Percentiles rank a stretch among this genome's conserved stretches.
Conservation (phyloP, 2,329 filamentous ascomycete species). For the Chrysoporthe deuterocubensis region DNA sequence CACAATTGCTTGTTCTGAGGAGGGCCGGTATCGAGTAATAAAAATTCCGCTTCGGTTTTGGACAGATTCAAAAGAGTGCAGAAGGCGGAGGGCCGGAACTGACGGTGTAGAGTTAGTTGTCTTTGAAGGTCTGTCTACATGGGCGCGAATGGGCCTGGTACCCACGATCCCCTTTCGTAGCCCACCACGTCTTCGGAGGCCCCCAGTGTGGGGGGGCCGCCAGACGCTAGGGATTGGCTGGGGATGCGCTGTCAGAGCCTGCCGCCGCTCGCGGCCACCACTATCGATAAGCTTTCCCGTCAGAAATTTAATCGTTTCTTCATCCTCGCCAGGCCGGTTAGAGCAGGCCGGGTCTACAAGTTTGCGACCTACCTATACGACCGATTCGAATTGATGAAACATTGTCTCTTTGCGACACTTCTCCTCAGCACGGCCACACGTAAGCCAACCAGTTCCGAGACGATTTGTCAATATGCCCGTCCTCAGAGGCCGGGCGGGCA, state of each 20-base stretch:
- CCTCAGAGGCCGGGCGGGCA: conserved; percentile 50
- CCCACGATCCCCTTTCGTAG: conserved; percentile 15
- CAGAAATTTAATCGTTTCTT: conserved; percentile 26
- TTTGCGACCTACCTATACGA: background rate
- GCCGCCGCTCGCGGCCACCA: conserved; percentile 2
- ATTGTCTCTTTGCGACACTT: background rate
- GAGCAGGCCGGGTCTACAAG: background rate
- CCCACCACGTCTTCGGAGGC: conserved; percentile 9
- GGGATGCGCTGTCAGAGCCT: conserved; percentile 17
- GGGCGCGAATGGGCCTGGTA: conserved; percentile 10
- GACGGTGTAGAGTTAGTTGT: conserved; percentile 21
- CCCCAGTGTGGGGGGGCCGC: conserved; percentile 9
- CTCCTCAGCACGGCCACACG: background rate
- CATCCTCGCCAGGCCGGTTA: background rate
- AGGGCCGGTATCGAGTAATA: background rate
- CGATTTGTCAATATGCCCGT: conserved; percentile 53
- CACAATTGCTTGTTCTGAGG: background rate
- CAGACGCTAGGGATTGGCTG: conserved; percentile 23
- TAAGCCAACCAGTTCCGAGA: background rate
- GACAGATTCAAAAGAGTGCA: conserved; percentile 14
- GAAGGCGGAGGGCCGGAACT: conserved; percentile 3
- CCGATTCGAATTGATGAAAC: background rate
- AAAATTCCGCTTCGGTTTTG: conserved; percentile 7
- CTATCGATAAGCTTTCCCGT: conserved; percentile 26
- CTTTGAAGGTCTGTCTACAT: conserved; percentile 16